Percentiles rank a stretch among this genome's conserved stretches.
Conservation (phyloP, 192 early-diverging fungal species). For the Coemansia sp. region DNA sequence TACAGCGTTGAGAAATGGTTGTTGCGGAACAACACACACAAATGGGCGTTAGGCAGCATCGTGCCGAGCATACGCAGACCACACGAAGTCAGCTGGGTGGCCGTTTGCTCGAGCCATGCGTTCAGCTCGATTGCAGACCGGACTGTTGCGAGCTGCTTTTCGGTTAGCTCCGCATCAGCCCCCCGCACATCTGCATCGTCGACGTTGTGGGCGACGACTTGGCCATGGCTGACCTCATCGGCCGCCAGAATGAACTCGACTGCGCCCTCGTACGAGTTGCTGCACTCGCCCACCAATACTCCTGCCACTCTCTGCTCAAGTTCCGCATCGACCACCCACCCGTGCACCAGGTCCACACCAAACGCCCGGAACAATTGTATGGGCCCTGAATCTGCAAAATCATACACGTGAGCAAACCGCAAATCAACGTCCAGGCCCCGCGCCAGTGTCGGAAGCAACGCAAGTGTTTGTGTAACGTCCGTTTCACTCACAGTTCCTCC, state of each 20-base stretch:
- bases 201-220: conserved; percentile 8
- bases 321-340: conserved; percentile 80
- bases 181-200: neutral
- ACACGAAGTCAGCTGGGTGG: conserved; percentile 81
- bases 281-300: conserved; percentile 53
- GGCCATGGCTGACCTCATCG: conserved; percentile 49
- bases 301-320: conserved; percentile 57
- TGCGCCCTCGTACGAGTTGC: conserved; percentile 73
- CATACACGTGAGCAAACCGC: conserved; percentile 70
- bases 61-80: conserved; percentile 72
- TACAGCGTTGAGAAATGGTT: conserved; percentile 87
- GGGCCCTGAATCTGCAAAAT: conserved; percentile 67
- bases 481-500: neutral
- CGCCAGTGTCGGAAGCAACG: conserved; percentile 36
- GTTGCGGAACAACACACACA: conserved; percentile 89
- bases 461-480: conserved; percentile 14
- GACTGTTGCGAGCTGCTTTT: neutral
- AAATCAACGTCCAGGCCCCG: conserved; percentile 82
- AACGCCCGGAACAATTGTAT: conserved; percentile 75
- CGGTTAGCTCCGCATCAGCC: conserved; percentile 3
- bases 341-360: conserved; percentile 79
- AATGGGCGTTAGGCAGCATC: conserved; percentile 55
- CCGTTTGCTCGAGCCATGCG: conserved; percentile 72
- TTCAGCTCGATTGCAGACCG: conserved; percentile 50
- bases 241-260: conserved; percentile 76